Percentiles rank a stretch among this genome's conserved stretches.
These are phyloP conservation scores for Beauveria asiatica DNA, from an alignment of 2,329 filamentous ascomycete species.

Conservation along the genomic window DNA sequence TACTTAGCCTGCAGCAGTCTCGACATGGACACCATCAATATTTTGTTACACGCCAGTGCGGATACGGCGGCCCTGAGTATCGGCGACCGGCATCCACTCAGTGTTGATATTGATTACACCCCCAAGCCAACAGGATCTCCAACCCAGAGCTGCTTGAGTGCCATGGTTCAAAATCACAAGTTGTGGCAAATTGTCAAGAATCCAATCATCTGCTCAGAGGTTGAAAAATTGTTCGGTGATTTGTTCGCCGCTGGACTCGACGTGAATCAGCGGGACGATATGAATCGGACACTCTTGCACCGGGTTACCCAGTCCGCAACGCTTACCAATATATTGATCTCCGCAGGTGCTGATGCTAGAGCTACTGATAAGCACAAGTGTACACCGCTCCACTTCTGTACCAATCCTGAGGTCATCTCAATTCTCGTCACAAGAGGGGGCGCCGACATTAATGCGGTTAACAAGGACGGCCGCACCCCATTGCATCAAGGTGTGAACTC, in stretches of 20 bases:
- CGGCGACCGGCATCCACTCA: background rate
- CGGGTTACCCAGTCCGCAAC: background rate
- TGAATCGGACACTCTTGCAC: background rate
- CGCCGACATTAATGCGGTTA: background rate
- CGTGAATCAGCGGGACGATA: background rate
- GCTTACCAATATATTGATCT: background rate
- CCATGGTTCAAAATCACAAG: background rate
- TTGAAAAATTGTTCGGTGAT: background rate
- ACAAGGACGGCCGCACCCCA: background rate
- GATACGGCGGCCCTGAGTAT: slow-evolving; percentile 15
- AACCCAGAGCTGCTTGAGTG: background rate
- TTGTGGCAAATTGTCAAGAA: background rate
- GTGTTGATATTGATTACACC: background rate
- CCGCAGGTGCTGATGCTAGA: background rate
- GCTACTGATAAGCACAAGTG: background rate
- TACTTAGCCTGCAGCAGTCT: background rate
- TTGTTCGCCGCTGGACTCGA: background rate
- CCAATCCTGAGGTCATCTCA: background rate
- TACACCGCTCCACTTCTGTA: background rate
- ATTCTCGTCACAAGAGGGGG: background rate
- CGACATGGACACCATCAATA: background rate
- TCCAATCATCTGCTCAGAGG: background rate
- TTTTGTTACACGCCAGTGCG: slow-evolving; percentile 15
- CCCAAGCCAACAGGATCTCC: background rate
- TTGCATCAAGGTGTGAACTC: background rate